Percentiles rank a stretch among this genome's conserved stretches.
Evolutionary conservation across 345 rosid species (phyloP).

Genomic region (Salix exigua): DNA sequence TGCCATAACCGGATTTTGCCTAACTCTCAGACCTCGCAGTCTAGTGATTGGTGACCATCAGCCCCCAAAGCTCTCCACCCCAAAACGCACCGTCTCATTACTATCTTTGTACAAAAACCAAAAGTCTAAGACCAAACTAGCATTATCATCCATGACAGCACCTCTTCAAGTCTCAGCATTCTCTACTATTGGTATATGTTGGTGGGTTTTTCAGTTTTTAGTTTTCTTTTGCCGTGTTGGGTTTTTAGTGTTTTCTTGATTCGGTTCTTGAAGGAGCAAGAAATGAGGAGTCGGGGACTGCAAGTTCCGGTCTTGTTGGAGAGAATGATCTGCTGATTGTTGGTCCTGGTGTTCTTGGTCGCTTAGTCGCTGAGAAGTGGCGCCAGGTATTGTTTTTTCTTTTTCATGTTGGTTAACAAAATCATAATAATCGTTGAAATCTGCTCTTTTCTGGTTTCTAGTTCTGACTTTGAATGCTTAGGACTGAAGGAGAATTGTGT

Average conservation of each 20-base stretch:
- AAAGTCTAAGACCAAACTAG: conserved; percentile 11
- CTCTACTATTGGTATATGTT: conserved; percentile 43
- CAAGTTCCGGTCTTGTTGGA: conserved; percentile 48
- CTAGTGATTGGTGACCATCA: neutral
- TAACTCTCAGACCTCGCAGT: neutral
- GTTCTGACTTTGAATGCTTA: neutral
- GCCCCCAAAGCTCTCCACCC: conserved; percentile 8
- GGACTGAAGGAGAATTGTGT: neutral
- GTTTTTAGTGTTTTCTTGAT: neutral
- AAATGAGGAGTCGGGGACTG: conserved; percentile 42
- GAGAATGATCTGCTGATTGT: conserved; percentile 74
- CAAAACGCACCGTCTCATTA: conserved; percentile 11
- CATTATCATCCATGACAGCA: conserved; percentile 24
- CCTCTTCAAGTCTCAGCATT: conserved; percentile 47
- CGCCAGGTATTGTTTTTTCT: conserved; percentile 49
- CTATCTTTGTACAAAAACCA: conserved; percentile 1
- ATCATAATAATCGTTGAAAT: no score
- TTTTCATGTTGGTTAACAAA: neutral
- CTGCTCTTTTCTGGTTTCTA: neutral
- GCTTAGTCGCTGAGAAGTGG: conserved; percentile 87
- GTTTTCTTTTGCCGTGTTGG: neutral
- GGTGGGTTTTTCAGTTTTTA: neutral
- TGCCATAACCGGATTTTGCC: conserved; percentile 28
- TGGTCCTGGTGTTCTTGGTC: conserved; percentile 97
- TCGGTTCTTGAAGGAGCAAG: conserved; percentile 38